Evolutionary conservation across 306 rosid genomes (phyloP).

Genomic region (Oxytropis ochrocephala): DNA sequence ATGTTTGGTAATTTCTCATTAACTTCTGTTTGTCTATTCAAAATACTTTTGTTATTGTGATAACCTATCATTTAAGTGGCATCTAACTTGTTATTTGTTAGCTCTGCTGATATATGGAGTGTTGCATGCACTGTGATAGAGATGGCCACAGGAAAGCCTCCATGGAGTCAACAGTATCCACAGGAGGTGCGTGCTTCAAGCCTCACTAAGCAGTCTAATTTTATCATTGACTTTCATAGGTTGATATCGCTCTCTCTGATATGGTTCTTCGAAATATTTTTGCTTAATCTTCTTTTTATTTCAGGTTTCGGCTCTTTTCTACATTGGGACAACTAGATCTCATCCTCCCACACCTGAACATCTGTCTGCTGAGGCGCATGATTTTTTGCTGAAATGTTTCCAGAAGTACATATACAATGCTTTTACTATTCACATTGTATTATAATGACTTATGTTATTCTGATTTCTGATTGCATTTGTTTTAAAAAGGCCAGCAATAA

Average conservation of each 20-base stretch:
- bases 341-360: slow-evolving; percentile 96
- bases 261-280: not conserved
- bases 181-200: slow-evolving; percentile 62
- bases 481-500: slow-evolving; percentile 5
- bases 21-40: not conserved
- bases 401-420: slow-evolving; percentile 48
- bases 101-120: slow-evolving; percentile 99
- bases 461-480: not conserved
- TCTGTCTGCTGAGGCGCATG: slow-evolving; percentile 79
- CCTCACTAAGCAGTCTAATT: slow-evolving; percentile 1
- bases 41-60: not conserved
- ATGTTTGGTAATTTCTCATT: not conserved
- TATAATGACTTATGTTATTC: not conserved
- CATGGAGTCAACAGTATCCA: slow-evolving; percentile 90
- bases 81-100: slow-evolving; percentile 29
- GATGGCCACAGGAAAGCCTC: slow-evolving; percentile 99
- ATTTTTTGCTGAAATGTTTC: slow-evolving; percentile 78
- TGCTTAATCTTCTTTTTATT: slow-evolving; percentile 25
- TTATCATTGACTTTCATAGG: not conserved
- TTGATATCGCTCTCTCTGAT: not conserved
- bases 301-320: slow-evolving; percentile 89
- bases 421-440: not conserved
- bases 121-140: slow-evolving; percentile 95
- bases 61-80: not conserved
- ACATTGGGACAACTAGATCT: slow-evolving; percentile 85